These are phyloP conservation scores for Cyphellophora attinorum DNA, from an alignment of 2,329 filamentous ascomycete genomes.

Conservation along the genomic window DNA sequence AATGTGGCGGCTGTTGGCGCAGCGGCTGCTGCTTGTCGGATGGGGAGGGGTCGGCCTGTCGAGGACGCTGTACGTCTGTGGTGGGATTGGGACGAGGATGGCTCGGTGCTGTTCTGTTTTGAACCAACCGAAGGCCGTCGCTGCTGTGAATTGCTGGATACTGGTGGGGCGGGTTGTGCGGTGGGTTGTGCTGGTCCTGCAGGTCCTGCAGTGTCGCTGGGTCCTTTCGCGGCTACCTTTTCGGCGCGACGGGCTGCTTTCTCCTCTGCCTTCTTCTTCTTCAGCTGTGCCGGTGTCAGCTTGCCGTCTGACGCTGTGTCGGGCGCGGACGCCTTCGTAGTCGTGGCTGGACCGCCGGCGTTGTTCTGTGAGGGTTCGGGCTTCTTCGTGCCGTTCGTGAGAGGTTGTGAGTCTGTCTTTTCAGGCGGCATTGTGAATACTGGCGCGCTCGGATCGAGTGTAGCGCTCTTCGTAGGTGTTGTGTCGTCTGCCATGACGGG, in stretches of 20 bases:
- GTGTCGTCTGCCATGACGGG: conserved; percentile 2
- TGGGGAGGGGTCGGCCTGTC: conserved; percentile 20
- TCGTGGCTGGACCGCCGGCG: conserved; percentile 3
- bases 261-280: conserved; percentile 82
- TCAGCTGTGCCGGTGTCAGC: conserved; percentile 58
- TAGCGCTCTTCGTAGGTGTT: neutral
- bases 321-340: conserved; percentile 14
- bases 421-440: conserved; percentile 13
- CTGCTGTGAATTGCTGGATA: conserved; percentile 20
- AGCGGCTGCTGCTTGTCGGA: conserved; percentile 21
- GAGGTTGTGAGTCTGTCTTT: conserved; percentile 1
- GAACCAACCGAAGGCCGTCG: conserved; percentile 11
- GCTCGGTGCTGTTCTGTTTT: conserved; percentile 12
- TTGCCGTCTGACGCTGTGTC: conserved; percentile 23
- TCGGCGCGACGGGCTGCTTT: conserved; percentile 74
- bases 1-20: conserved; percentile 20
- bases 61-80: conserved; percentile 23
- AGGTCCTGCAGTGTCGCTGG: conserved; percentile 21
- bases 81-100: too few relatives aligned
- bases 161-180: conserved; percentile 18
- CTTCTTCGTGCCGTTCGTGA: conserved; percentile 7
- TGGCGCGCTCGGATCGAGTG: conserved; percentile 14
- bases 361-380: conserved; percentile 8
- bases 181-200: conserved; percentile 6
- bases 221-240: conserved; percentile 46